phyloP scores from a whole-genome alignment of 106 monocot genomes.

The Hemerocallis citrina region DNA sequence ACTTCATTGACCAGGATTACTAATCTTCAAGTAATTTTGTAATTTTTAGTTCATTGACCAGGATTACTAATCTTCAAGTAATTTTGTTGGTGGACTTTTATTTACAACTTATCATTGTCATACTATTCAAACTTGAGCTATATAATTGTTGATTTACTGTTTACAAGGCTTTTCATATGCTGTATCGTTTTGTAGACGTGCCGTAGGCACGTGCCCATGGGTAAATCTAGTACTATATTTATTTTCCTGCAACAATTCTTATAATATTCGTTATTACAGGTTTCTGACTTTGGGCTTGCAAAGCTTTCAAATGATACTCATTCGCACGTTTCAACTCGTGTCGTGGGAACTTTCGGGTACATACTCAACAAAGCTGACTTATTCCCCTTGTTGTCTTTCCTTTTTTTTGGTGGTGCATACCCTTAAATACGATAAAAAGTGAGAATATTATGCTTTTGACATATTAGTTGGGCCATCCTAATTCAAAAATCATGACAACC shows the following conservation, averaged over 20 bases:
- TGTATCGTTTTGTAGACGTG: neutral
- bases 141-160: too few relatives aligned
- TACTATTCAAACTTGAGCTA: too few relatives aligned
- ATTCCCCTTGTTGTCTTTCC: too few relatives aligned
- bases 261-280: neutral
- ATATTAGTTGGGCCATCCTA: neutral
- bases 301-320: conserved; percentile 12
- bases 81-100: too few relatives aligned
- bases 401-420: too few relatives aligned
- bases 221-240: neutral
- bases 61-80: too few relatives aligned
- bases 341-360: conserved; percentile 22
- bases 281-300: conserved; percentile 20
- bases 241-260: neutral
- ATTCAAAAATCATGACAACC: neutral
- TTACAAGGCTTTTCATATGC: neutral
- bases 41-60: too few relatives aligned
- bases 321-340: conserved; percentile 17
- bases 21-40: too few relatives aligned
- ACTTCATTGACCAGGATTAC: too few relatives aligned
- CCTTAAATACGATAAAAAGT: neutral
- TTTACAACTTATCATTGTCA: too few relatives aligned
- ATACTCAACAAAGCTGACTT: too few relatives aligned
- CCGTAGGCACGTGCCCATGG: neutral
- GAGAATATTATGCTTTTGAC: neutral